These are phyloP conservation scores for Phialemoniopsis sp. DNA, from an alignment of 2,329 filamentous ascomycete species.

Conservation along the genomic window DNA sequence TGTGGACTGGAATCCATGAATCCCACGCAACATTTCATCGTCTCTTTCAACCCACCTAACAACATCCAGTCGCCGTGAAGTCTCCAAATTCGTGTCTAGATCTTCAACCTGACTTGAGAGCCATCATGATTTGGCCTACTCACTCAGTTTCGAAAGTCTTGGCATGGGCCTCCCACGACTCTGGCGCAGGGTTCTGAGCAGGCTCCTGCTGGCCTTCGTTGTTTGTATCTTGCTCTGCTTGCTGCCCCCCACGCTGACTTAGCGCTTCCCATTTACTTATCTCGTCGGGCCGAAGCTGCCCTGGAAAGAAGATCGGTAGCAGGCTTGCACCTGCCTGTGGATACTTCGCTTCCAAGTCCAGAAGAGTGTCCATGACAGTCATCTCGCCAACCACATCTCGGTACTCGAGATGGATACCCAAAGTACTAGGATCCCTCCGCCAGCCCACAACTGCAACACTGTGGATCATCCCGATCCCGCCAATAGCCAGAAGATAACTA, in stretches of 20 bases:
- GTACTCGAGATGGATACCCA: neutral
- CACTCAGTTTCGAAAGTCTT: no score
- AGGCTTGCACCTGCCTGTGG: neutral
- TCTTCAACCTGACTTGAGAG: no score
- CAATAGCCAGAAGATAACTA: conserved; percentile 35
- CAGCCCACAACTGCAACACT: conserved; percentile 28
- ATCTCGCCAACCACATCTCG: conserved; percentile 1
- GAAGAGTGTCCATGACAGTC: conserved; percentile 9
- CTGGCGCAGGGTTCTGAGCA: no score
- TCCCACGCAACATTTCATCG: no score
- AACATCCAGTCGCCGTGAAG: no score
- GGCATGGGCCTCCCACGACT: no score
- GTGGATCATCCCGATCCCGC: conserved; percentile 32
- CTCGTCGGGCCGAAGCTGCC: neutral
- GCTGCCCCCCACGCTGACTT: no score
- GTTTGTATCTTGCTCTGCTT: neutral
- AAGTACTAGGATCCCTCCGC: neutral
- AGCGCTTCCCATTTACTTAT: neutral
- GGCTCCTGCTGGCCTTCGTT: conserved; percentile 3
- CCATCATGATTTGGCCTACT: no score
- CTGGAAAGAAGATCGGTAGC: conserved; percentile 1
- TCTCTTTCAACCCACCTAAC: no score
- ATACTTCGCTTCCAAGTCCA: conserved; percentile 4
- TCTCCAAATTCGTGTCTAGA: no score
- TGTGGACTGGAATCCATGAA: no score